Evolutionary conservation across 2,329 filamentous ascomycete species (phyloP), one percentile per base, ranked within the genome.

Genomic region (Bretziella fagacearum): DNA sequence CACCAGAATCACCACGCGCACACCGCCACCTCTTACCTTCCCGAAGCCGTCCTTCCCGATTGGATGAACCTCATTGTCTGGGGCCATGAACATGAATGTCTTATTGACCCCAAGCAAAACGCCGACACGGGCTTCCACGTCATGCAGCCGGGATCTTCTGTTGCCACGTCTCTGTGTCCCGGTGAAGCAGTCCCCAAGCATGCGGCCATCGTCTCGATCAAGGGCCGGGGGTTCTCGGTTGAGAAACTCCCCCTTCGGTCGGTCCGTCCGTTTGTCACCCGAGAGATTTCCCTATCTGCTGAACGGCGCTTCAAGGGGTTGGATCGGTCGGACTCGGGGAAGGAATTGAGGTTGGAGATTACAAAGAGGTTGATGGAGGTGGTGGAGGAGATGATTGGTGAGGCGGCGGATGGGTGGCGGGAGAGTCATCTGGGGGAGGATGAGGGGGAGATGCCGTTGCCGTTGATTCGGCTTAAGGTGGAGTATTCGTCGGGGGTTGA

Each of bases 31-130:
- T 81, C 84, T n/a, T 96, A 94, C 57, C 71, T 98, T 0, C 89
- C 93, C 0, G 93, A 98, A 57, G 85, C 81, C 55, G 91, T 95
- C 56, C 68, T 98, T 0, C 93, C 91, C 0, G 79, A 85, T 15
- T 96, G 93, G 65, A 67, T 98, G 53, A 82, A 98, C 57, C 69
- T 98, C 3, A 77, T 98, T 0, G 73, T 98, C 44, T 98, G 91
- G 91, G 91, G 91, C 2, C 91, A 98, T 57, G 91, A 98, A 62
- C 91, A 98, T 58, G 89, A 98, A 60, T 98, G 91, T 58, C 61
- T 89, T 6, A 93, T 98, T 53, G 79, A 94, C 37, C 91, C 91
- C 0, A 66, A 68, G 1, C 69, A 77, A 40, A 98, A 96, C 55
- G 75, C 82, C 0, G 85, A 94, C 57, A 94, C 81, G 41, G 81